These are phyloP conservation scores for Trichothecium sympodiale DNA, from an alignment of 2,329 filamentous ascomycete genomes.

Conservation along the genomic window DNA sequence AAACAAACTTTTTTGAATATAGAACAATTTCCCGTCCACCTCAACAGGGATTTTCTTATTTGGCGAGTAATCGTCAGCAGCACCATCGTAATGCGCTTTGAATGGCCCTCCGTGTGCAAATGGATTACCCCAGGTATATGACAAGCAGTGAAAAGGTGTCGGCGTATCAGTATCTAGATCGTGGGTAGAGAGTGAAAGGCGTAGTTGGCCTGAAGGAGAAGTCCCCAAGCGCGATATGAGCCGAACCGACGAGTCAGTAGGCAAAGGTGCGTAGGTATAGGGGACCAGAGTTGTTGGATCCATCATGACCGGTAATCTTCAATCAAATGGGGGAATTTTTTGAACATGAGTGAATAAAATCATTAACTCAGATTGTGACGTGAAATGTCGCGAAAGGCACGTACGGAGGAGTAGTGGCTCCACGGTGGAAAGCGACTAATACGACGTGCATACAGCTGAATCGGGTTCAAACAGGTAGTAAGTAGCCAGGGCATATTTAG, in stretches of 20 bases:
- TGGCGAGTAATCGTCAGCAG: slow-evolving; percentile 6
- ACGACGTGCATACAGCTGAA: slow-evolving; percentile 1
- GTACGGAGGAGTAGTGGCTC: too few species aligned
- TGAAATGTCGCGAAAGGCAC: too few species aligned
- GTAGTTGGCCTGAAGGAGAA: slow-evolving; percentile 6
- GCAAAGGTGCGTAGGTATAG: slow-evolving; percentile 4
- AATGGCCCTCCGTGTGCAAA: slow-evolving; percentile 11
- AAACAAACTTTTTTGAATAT: slow-evolving; percentile 11
- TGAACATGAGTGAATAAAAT: too few species aligned
- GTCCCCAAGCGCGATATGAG: slow-evolving; percentile 6
- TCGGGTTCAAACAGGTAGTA: not conserved
- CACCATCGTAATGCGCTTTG: slow-evolving; percentile 7
- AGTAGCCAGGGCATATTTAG: too few species aligned
- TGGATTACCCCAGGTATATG: slow-evolving; percentile 16
- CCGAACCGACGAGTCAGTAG: slow-evolving; percentile 6
- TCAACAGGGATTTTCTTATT: slow-evolving; percentile 7
- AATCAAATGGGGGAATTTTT: too few species aligned
- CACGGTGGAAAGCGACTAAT: too few species aligned
- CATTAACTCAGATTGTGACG: too few species aligned
- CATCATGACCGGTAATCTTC: too few species aligned
- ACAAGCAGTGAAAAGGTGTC: slow-evolving; percentile 11
- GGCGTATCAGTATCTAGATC: slow-evolving; percentile 6
- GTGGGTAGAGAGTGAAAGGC: slow-evolving; percentile 9
- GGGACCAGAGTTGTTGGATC: not conserved
- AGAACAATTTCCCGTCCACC: slow-evolving; percentile 8